phyloP scores from a whole-genome alignment of 371 early-diverging fungal species.

The Conidiobolus incongruus region DNA sequence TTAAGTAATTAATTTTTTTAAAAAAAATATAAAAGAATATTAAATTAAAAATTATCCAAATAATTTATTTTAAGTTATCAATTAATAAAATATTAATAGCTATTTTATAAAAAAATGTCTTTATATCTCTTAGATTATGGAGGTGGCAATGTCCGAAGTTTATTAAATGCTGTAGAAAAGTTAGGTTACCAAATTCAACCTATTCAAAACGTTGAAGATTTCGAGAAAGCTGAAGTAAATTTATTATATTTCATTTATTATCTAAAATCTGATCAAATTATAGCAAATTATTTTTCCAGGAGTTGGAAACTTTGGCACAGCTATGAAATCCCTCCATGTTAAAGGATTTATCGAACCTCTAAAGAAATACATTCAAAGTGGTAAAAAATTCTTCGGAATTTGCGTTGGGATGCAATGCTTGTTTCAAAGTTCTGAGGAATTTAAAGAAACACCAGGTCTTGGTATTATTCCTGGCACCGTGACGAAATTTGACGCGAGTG shows the following conservation, averaged over 20 bases:
- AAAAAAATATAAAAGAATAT: too few species aligned
- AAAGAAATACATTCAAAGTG: slow-evolving; percentile 52
- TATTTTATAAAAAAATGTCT: too few species aligned
- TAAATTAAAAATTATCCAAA: too few species aligned
- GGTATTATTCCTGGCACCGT: slow-evolving; percentile 60
- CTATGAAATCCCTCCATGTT: slow-evolving; percentile 51
- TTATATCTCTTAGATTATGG: slow-evolving; percentile 91
- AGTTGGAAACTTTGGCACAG: slow-evolving; percentile 88
- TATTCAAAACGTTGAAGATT: slow-evolving; percentile 50
- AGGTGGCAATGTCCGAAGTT: slow-evolving; percentile 91
- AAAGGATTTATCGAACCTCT: slow-evolving; percentile 65
- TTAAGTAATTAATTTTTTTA: too few species aligned
- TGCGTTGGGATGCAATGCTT: slow-evolving; percentile 96
- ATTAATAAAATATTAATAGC: too few species aligned
- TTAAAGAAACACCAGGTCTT: slow-evolving; percentile 47
- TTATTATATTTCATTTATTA: not conserved
- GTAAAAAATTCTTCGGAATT: slow-evolving; percentile 86
- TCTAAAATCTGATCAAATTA: not conserved
- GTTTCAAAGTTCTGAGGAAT: slow-evolving; percentile 80
- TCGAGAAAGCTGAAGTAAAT: slow-evolving; percentile 68
- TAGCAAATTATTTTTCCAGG: slow-evolving; percentile 95
- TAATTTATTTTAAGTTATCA: too few species aligned
- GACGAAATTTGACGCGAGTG: slow-evolving; percentile 30
- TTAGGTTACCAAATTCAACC: slow-evolving; percentile 66
- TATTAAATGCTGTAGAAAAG: slow-evolving; percentile 77